Evolutionary conservation across 2,329 filamentous ascomycete genomes (phyloP).

Genomic region (Lecanoromycetidae sp.): DNA sequence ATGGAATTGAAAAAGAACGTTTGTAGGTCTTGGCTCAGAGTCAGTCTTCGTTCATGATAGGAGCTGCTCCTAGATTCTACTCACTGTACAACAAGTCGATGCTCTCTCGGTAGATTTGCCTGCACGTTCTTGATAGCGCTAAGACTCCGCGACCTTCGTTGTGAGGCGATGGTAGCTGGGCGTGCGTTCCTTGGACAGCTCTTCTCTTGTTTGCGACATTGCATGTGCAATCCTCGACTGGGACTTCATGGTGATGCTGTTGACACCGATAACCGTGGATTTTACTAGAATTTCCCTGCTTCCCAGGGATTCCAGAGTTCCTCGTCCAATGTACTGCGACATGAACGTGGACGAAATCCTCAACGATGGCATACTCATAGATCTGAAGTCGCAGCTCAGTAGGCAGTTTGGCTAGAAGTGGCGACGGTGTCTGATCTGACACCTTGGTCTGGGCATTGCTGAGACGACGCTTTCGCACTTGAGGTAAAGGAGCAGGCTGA

Average conservation of each 20-base stretch:
- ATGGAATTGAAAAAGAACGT: conserved; percentile 11
- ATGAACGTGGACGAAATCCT: conserved; percentile 3
- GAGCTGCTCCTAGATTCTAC: too few relatives aligned
- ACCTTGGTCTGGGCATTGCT: not conserved
- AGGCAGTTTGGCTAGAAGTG: conserved; percentile 10
- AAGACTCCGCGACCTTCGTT: conserved; percentile 4
- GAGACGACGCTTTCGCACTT: conserved; percentile 8
- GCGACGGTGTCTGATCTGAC: not conserved
- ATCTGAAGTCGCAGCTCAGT: conserved; percentile 13
- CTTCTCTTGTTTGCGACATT: not conserved
- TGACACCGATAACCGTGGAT: conserved; percentile 6
- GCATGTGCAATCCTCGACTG: not conserved
- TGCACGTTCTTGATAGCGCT: conserved; percentile 12
- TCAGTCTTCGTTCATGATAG: not conserved
- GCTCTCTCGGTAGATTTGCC: conserved; percentile 12
- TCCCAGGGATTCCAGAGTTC: not conserved
- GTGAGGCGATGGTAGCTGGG: not conserved
- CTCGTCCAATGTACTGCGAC: conserved; percentile 2
- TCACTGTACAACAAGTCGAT: conserved; percentile 13
- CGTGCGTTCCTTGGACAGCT: not conserved
- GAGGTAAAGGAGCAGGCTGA: conserved; percentile 10
- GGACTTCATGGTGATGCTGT: not conserved
- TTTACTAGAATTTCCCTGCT: not conserved
- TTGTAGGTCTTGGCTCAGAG: not conserved
- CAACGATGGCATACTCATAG: conserved; percentile 11